A percentile compares a stretch with the other conserved stretches of the same genome.
These are phyloP conservation scores for Bruguiera parviflora DNA, from an alignment of 345 rosid genomes.

Conservation along the genomic window DNA sequence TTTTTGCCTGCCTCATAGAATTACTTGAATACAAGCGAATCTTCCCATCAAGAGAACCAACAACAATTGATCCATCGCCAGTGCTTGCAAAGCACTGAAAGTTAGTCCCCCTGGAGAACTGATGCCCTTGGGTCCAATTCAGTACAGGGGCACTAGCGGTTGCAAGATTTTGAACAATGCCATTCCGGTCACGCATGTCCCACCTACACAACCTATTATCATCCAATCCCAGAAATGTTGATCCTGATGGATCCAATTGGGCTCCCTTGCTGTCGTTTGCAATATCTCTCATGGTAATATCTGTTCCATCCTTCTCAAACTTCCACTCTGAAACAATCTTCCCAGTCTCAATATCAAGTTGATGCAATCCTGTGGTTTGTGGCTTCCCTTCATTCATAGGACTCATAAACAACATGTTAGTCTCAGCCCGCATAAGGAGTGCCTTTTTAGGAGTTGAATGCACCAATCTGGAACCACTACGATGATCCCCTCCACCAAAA, in stretches of 20 bases:
- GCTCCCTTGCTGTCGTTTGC: slow-evolving; percentile 88
- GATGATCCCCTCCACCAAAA: slow-evolving; percentile 44
- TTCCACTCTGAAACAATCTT: slow-evolving; percentile 87
- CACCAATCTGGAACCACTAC: slow-evolving; percentile 31
- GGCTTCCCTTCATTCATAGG: slow-evolving; percentile 65
- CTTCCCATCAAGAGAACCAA: slow-evolving; percentile 97
- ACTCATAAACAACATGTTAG: slow-evolving; percentile 96
- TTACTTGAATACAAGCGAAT: slow-evolving; percentile 79
- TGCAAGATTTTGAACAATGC: slow-evolving; percentile 88
- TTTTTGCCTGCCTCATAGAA: slow-evolving; percentile 96
- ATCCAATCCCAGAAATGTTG: slow-evolving; percentile 91
- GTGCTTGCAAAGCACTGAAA: slow-evolving; percentile 98
- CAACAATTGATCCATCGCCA: slow-evolving; percentile 97
- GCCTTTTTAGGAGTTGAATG: slow-evolving; percentile 80
- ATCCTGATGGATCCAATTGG: slow-evolving; percentile 92
- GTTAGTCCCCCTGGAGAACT: slow-evolving; percentile 96
- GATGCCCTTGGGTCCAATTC: slow-evolving; percentile 96
- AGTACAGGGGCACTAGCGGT: slow-evolving; percentile 60
- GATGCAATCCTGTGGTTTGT: slow-evolving; percentile 79
- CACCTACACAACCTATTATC: slow-evolving; percentile 95
- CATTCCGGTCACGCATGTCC: slow-evolving; percentile 96
- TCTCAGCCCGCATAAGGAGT: slow-evolving; percentile 95
- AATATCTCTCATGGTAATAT: slow-evolving; percentile 91
- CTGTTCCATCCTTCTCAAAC: slow-evolving; percentile 94
- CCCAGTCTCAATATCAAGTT: slow-evolving; percentile 94